Evolutionary conservation across 169 alveolate genomes (phyloP), one percentile per base, ranked within the genome.

Genomic region (Plasmodium blacklocki): DNA sequence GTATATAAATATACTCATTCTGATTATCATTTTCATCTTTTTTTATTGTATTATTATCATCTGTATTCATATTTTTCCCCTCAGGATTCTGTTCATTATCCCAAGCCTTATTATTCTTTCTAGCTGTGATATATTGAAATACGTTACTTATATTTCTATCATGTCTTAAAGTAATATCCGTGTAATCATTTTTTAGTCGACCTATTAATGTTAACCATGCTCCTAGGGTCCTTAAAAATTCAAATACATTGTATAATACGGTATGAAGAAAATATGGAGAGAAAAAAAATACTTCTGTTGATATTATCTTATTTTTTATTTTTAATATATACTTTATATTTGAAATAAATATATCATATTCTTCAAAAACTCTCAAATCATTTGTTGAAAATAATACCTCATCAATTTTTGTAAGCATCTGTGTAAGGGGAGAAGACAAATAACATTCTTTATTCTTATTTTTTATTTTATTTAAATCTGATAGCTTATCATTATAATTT

Each of bases 111-210:
- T 23, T 15, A 5, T 49, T 71, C 59, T 74, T 86, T 15, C 29
- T 8, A 15, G 92, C 92, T 15, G 78, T 86, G 32, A 86, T 54
- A 21, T 86, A 66, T 54, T 86, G 88, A 86, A 86, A 86, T 18
- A 86, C 70, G 19, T 86, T 74, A 52, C 43, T 52, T 60, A 86
- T 71, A 8, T 60, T 29, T 18, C 8, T 6, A 12, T 72, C 59
- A 26, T 23, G n/a, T 14, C 4, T 26, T 43, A 86, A 3, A 2
- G 76, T 72, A 47, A 86, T 62, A 72, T 72, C 47, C 8, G 70
- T 29, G 19, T 86, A 72, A 50, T 86, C 72, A 45, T 59, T 0
- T 62, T 66, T 86, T 52, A 86, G 56, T 5, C 63, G 60, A 23
- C 32, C 62, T 12, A 86, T 15, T 23, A 86, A 49, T 15, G 64